These are phyloP conservation scores for Verticillium alfalfae DNA, from an alignment of 2,329 filamentous ascomycete species.

Conservation along the genomic window DNA sequence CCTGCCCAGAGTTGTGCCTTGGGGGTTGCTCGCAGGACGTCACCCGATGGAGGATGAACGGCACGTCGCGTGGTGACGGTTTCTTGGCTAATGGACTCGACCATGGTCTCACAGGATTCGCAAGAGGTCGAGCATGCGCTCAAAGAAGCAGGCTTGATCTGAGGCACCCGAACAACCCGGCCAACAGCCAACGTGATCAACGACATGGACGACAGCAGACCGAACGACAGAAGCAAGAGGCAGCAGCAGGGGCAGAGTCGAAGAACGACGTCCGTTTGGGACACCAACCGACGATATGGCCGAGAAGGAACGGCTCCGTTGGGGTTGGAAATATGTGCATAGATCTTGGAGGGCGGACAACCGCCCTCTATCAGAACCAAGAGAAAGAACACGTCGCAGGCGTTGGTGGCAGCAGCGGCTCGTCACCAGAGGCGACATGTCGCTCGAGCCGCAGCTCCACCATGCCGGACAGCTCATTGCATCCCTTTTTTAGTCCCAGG, in stretches of 20 bases:
- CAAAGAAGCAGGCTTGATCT: conserved; percentile 34
- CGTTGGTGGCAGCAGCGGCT: neutral
- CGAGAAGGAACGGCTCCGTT: conserved; percentile 5
- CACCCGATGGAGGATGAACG: neutral
- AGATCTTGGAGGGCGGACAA: conserved; percentile 41
- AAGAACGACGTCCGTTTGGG: conserved; percentile 1
- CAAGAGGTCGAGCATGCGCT: conserved; percentile 30
- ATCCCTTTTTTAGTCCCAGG: neutral
- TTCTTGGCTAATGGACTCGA: conserved; percentile 15
- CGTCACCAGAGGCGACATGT: neutral
- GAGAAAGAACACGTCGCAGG: conserved; percentile 19
- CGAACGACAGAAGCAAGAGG: neutral
- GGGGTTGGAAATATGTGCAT: conserved; percentile 24
- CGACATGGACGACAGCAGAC: neutral
- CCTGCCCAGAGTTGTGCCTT: neutral
- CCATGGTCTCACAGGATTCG: conserved; percentile 19
- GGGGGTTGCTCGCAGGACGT: neutral
- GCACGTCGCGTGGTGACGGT: conserved; percentile 3
- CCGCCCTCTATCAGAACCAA: conserved; percentile 34
- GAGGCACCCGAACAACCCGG: conserved; percentile 12
- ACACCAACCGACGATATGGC: conserved; percentile 1
- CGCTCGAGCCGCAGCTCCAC: neutral
- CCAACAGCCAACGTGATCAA: neutral
- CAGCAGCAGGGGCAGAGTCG: neutral
- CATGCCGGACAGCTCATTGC: neutral